Evolutionary conservation across 345 rosid genomes (phyloP).

Genomic region (Hypericum perforatum): DNA sequence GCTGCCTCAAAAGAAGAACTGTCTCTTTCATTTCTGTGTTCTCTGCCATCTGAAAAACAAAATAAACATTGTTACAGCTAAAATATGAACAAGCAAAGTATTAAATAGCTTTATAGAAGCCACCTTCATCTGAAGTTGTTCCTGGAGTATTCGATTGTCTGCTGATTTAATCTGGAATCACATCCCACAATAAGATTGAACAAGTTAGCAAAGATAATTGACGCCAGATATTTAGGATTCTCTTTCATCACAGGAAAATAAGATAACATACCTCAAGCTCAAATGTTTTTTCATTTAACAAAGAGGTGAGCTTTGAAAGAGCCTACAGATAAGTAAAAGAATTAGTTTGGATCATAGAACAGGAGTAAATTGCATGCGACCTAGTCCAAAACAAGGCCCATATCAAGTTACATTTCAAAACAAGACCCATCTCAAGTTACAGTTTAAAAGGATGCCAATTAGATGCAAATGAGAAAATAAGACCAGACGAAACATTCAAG

Average conservation of each 20-base stretch:
- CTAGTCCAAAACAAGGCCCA: background rate
- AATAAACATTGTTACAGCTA: background rate
- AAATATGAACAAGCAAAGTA: slow-evolving; percentile 1
- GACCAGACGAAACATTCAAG: too few relatives aligned
- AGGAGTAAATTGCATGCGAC: background rate
- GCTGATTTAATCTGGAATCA: slow-evolving; percentile 48
- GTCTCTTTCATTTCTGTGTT: slow-evolving; percentile 55
- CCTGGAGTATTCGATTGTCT: slow-evolving; percentile 63
- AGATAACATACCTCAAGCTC: slow-evolving; percentile 57
- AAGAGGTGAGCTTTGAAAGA: slow-evolving; percentile 42
- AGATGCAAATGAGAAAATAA: too few relatives aligned
- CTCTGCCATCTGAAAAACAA: slow-evolving; percentile 36
- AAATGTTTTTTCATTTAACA: slow-evolving; percentile 50
- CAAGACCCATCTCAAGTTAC: background rate
- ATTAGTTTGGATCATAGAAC: slow-evolving; percentile 14
- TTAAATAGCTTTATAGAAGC: slow-evolving; percentile 6
- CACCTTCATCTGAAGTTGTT: slow-evolving; percentile 64
- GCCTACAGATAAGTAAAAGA: slow-evolving; percentile 29
- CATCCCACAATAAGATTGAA: slow-evolving; percentile 12
- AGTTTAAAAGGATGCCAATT: too few relatives aligned
- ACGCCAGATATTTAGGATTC: slow-evolving; percentile 6
- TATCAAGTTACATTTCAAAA: background rate
- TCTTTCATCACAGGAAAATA: slow-evolving; percentile 7
- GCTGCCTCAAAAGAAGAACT: slow-evolving; percentile 46
- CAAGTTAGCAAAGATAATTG: slow-evolving; percentile 12